Evolutionary conservation across 2,329 filamentous ascomycete genomes (phyloP).

Genomic region (Rosellinia necatrix): DNA sequence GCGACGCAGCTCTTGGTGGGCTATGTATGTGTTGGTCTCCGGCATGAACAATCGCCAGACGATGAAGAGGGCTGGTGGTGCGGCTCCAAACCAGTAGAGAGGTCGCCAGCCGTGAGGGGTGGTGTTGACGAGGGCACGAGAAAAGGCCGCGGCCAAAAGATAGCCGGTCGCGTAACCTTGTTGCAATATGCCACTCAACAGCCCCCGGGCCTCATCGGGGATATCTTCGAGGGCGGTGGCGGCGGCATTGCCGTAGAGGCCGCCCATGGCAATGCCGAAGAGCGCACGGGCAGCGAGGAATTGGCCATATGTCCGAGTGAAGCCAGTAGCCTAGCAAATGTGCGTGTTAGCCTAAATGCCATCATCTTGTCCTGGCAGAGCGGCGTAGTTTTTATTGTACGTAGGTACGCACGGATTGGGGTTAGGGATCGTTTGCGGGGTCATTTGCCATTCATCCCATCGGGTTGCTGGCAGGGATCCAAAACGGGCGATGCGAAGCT

Average conservation of each 20-base stretch:
- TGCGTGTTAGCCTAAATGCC: constrained; percentile 7
- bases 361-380: not conserved
- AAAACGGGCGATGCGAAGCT: constrained; percentile 30
- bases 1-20: constrained; percentile 67
- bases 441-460: no score
- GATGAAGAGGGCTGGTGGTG: constrained; percentile 81
- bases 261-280: constrained; percentile 83
- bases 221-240: constrained; percentile 80
- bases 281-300: constrained; percentile 77
- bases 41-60: constrained; percentile 75
- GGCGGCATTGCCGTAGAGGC: constrained; percentile 77
- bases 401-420: not conserved
- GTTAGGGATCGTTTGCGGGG: not conserved
- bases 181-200: constrained; percentile 77
- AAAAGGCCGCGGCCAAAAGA: constrained; percentile 62
- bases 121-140: constrained; percentile 72
- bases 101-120: constrained; percentile 82
- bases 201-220: constrained; percentile 68
- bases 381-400: not conserved
- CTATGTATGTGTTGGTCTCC: constrained; percentile 75
- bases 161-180: constrained; percentile 74
- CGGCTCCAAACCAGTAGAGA: constrained; percentile 86
- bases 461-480: constrained; percentile 4
- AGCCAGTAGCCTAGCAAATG: constrained; percentile 62
- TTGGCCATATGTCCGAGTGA: constrained; percentile 67